These are phyloP conservation scores for Cercospora sp. DNA, from an alignment of 2,329 filamentous ascomycete genomes.

Conservation along the genomic window DNA sequence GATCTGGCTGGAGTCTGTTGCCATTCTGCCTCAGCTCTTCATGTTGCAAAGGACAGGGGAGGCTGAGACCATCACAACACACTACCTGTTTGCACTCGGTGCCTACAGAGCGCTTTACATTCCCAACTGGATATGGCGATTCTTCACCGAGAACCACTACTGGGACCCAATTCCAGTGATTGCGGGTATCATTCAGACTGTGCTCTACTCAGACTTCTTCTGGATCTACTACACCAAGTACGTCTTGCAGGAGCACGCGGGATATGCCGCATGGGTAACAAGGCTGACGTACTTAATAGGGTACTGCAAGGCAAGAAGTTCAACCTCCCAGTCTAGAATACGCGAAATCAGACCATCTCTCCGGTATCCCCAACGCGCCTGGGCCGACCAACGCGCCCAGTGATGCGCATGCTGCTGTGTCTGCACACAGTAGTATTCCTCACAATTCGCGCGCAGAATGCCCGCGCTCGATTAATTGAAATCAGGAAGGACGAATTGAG, in stretches of 20 bases:
- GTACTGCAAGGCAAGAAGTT: slow-evolving; percentile 57
- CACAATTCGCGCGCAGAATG: neutral
- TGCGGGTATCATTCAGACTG: slow-evolving; percentile 87
- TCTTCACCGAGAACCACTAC: slow-evolving; percentile 65
- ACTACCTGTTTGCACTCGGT: slow-evolving; percentile 93
- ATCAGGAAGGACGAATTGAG: neutral
- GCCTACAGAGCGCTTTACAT: slow-evolving; percentile 93
- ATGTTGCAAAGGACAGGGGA: slow-evolving; percentile 97
- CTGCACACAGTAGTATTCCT: neutral
- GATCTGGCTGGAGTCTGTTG: slow-evolving; percentile 96
- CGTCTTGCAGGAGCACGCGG: slow-evolving; percentile 35
- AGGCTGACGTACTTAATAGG: slow-evolving; percentile 36
- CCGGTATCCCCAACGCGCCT: neutral
- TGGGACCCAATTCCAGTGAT: slow-evolving; percentile 85
- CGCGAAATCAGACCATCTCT: neutral
- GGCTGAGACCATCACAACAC: slow-evolving; percentile 98
- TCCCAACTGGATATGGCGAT: slow-evolving; percentile 96
- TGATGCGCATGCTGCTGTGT: neutral
- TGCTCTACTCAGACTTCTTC: slow-evolving; percentile 98
- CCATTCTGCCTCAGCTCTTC: slow-evolving; percentile 95
- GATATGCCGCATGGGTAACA: neutral
- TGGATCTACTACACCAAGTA: slow-evolving; percentile 98
- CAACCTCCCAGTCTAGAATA: slow-evolving; percentile 52
- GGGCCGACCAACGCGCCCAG: neutral
- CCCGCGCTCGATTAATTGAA: neutral